These are phyloP conservation scores for Trypanosoma mega DNA, from an alignment of 208 protist genomes.

Conservation along the genomic window DNA sequence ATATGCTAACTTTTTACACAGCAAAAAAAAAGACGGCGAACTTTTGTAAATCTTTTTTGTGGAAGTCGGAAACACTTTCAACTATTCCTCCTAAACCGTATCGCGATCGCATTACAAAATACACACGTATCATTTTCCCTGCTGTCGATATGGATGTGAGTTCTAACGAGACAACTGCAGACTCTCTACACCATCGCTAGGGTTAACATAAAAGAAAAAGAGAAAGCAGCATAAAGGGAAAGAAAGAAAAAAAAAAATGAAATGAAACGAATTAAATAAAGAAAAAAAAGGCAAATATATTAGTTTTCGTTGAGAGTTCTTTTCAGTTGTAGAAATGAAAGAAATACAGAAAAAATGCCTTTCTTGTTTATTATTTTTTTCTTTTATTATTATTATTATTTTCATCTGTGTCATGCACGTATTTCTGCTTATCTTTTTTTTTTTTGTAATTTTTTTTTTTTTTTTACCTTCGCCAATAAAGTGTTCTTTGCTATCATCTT, in stretches of 20 bases:
- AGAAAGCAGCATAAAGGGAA: no score
- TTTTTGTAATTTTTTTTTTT: conserved; percentile 19
- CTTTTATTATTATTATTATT: conserved; percentile 2
- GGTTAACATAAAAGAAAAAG: no score
- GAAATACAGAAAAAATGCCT: no score
- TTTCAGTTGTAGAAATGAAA: no score
- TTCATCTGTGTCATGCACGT: background rate
- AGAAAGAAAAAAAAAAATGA: no score
- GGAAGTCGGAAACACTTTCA: conserved; percentile 65
- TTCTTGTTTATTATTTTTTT: conserved; percentile 9
- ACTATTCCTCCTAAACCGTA: conserved; percentile 76
- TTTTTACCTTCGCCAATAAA: background rate
- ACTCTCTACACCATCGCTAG: no score
- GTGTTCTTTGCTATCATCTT: no score
- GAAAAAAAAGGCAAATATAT: no score
- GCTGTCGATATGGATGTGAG: conserved; percentile 20
- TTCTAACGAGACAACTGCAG: no score
- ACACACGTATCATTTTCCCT: conserved; percentile 72
- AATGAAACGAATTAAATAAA: no score
- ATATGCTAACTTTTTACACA: conserved; percentile 81
- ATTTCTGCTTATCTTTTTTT: conserved; percentile 15
- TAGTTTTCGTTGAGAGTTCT: no score
- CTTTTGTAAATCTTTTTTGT: conserved; percentile 88
- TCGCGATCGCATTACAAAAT: conserved; percentile 52
- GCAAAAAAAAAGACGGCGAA: conserved; percentile 83